Evolutionary conservation across 2,329 filamentous ascomycete genomes (phyloP).

Genomic region (Penicillium sumatraense): DNA sequence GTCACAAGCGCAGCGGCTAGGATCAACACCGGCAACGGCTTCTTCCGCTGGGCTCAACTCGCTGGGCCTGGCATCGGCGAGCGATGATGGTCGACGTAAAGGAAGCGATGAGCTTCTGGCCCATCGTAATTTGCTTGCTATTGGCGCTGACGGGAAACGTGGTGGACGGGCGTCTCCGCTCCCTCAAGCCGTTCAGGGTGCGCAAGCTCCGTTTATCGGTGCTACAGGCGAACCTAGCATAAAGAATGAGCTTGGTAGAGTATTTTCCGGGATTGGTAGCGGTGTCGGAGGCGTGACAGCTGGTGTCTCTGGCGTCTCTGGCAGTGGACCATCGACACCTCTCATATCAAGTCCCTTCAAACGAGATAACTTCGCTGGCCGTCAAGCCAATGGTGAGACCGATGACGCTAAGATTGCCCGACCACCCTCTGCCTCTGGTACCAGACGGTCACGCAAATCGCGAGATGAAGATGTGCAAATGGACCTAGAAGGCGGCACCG

Average conservation of each 20-base stretch:
- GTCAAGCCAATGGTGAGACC: slow-evolving; percentile 47
- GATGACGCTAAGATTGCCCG: slow-evolving; percentile 47
- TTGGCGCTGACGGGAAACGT: slow-evolving; percentile 74
- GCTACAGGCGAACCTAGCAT: slow-evolving; percentile 84
- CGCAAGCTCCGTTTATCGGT: slow-evolving; percentile 77
- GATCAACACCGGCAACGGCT: slow-evolving; percentile 32
- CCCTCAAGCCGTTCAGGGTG: slow-evolving; percentile 91
- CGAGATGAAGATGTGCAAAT: slow-evolving; percentile 73
- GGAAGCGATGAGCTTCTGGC: slow-evolving; percentile 62
- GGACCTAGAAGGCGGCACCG: slow-evolving; percentile 69
- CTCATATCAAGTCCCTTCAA: slow-evolving; percentile 57
- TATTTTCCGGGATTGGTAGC: slow-evolving; percentile 90
- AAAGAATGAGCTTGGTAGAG: slow-evolving; percentile 91
- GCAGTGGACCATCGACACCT: slow-evolving; percentile 60
- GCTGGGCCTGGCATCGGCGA: slow-evolving; percentile 28
- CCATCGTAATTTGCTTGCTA: slow-evolving; percentile 71
- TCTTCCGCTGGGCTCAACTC: slow-evolving; percentile 33
- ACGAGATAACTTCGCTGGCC: slow-evolving; percentile 51
- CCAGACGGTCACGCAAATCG: slow-evolving; percentile 66
- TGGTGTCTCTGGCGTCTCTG: slow-evolving; percentile 49
- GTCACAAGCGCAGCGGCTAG: slow-evolving; percentile 38
- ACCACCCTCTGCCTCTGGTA: slow-evolving; percentile 52
- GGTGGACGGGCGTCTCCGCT: slow-evolving; percentile 84
- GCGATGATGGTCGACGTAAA: slow-evolving; percentile 49
- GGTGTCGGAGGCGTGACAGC: slow-evolving; percentile 62